Percentiles rank a stretch among this genome's conserved stretches.
Conservation (phyloP, 305 asterid species). For the Solanum chacoense region DNA sequence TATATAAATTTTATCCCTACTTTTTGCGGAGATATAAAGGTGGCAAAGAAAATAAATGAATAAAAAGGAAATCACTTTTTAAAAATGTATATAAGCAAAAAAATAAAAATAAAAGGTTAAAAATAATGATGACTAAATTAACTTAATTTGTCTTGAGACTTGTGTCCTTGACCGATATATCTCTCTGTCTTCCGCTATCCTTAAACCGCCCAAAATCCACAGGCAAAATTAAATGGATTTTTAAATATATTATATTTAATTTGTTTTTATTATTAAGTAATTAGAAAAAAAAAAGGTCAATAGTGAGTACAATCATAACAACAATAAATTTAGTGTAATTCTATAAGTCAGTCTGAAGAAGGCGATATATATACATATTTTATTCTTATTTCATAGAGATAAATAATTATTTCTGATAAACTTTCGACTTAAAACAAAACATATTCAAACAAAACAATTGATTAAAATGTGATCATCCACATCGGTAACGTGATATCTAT, state of each 20-base stretch:
- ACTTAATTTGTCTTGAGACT: not conserved
- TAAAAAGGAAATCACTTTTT: not conserved
- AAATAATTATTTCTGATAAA: too few species aligned
- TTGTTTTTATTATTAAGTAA: too few species aligned
- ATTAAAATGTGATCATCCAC: too few species aligned
- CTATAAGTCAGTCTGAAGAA: too few species aligned
- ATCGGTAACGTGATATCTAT: rapidly evolving
- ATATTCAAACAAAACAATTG: not conserved
- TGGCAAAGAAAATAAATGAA: not conserved
- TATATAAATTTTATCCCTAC: not conserved
- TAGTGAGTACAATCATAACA: not conserved
- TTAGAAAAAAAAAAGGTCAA: not conserved
- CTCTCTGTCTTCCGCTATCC: not conserved
- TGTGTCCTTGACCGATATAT: not conserved
- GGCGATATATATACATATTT: too few species aligned
- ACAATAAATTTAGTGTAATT: too few species aligned
- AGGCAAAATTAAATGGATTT: not conserved
- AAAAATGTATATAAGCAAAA: not conserved
- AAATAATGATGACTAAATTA: not conserved
- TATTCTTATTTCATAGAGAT: not conserved
- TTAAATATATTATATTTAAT: too few species aligned
- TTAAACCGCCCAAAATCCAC: not conserved
- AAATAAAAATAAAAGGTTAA: not conserved
- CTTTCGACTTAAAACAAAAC: too few species aligned
- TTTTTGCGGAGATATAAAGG: not conserved